These are phyloP conservation scores for Acorus gramineus DNA, from an alignment of 106 monocot species.

Conservation along the genomic window DNA sequence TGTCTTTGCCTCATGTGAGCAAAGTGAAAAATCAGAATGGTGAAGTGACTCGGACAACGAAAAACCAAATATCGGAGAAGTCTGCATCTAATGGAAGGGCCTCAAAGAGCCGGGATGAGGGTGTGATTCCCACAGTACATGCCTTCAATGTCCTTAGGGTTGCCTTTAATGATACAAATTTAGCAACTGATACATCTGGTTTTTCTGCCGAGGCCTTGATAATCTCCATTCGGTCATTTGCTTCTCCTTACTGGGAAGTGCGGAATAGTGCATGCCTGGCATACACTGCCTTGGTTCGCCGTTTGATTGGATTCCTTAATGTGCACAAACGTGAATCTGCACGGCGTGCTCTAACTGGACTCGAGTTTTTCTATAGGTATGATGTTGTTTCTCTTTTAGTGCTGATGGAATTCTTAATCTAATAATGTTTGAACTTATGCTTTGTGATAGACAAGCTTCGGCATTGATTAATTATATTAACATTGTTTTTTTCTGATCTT, in stretches of 20 bases:
- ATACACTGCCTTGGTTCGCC: conserved; percentile 79
- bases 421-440: too few relatives aligned
- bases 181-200: conserved; percentile 84
- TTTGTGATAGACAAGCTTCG: too few relatives aligned
- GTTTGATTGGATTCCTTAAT: conserved; percentile 97
- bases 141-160: conserved; percentile 95
- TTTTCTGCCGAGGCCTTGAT: conserved; percentile 87
- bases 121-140: conserved; percentile 89
- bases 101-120: conserved; percentile 79
- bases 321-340: conserved; percentile 71
- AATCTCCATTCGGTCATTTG: conserved; percentile 69
- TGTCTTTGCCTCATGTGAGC: conserved; percentile 14
- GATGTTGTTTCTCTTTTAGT: too few relatives aligned
- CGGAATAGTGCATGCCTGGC: conserved; percentile 91
- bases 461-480: too few relatives aligned
- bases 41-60: conserved; percentile 2
- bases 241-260: conserved; percentile 96
- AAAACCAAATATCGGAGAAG: neutral
- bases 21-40: conserved; percentile 7
- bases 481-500: too few relatives aligned
- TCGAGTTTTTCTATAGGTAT: conserved; percentile 95
- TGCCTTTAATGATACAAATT: conserved; percentile 93
- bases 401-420: too few relatives aligned
- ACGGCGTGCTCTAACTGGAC: conserved; percentile 70
- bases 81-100: conserved; percentile 3